A percentile compares a stretch with the other conserved stretches of the same genome.
Conservation (phyloP, 306 rosid species). For the Quercus cerris region DNA sequence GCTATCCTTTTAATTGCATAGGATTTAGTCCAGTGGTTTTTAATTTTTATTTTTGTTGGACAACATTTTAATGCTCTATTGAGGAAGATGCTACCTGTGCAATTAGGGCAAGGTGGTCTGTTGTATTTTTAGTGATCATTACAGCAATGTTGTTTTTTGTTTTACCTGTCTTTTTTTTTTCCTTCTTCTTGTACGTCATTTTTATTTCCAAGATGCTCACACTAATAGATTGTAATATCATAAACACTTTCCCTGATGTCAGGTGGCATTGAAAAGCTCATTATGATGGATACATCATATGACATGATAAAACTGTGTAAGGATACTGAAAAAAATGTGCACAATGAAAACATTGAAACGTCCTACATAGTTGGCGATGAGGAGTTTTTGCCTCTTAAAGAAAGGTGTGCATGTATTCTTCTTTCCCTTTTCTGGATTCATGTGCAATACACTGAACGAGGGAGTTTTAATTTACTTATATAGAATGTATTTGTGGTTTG, state of each 20-base stretch:
- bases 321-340: constrained; percentile 33
- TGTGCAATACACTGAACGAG: not conserved
- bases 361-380: constrained; percentile 77
- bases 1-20: not conserved
- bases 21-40: not conserved
- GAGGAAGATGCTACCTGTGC: not conserved
- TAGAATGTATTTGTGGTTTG: constrained; percentile 23
- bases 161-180: constrained; percentile 9
- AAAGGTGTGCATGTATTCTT: constrained; percentile 47
- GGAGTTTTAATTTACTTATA: not conserved
- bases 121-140: not conserved
- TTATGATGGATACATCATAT: constrained; percentile 79
- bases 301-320: constrained; percentile 74
- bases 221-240: not conserved
- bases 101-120: not conserved
- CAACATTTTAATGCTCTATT: not conserved
- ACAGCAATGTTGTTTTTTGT: not conserved
- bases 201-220: not conserved
- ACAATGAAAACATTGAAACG: constrained; percentile 42
- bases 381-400: constrained; percentile 81
- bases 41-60: not conserved
- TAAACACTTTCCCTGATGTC: constrained; percentile 8
- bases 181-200: not conserved
- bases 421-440: constrained; percentile 3
- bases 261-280: constrained; percentile 76